Evolutionary conservation across 495 filamentous ascomycete species (phyloP), one percentile per base, ranked within the genome.

Genomic region (Aspergillus haitiensis): DNA sequence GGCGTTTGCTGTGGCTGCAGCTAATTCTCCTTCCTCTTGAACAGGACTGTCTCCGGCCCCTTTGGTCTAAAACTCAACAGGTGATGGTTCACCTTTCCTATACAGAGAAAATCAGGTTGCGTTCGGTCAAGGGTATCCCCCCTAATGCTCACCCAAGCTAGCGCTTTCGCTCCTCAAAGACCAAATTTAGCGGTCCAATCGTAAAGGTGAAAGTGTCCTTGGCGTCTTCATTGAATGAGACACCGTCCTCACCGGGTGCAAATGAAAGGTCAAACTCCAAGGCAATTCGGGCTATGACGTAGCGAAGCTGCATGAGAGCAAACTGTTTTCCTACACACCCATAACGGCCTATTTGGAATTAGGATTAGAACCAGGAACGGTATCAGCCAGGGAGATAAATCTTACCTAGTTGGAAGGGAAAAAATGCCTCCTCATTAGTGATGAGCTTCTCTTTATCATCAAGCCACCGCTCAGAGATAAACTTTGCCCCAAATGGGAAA

Each of bases 391-490:
- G 12, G 15, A 16, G 32, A 27, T 7, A 36, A 31, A 4, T 12
- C 31, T 64, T 52, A 56, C 81, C 81, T 34, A 72, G 60, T 6
- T 67, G 71, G 62, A 87, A 87, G 0, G 84, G 84, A 3, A 73
- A 65, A 48, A 78, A 86, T 0, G 79, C 82, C 6, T 63, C 62
- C 39, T 74, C 75, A 81, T 67, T 37, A 21, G 16, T 6, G 18
- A 55, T 13, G 21, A 55, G 12, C 64, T 68, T 57, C 59, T 76
- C 55, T 18, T 31, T 54, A 12, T 33, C 10, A 15, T 55, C 52
- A 1, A 55, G 11, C 82, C 82, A 86, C 31, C 84, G 75, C 60
- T 86, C 82, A 1, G 83, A 83, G n/a, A 86, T 66, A 53, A 81
- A 85, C 8, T 79, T 72, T 11, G 70, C 52, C 0, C 73, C 70